Evolutionary conservation across 179 eudicot species (phyloP), one percentile per base, ranked within the genome.

Genomic region (Monotropa hypopitys): DNA sequence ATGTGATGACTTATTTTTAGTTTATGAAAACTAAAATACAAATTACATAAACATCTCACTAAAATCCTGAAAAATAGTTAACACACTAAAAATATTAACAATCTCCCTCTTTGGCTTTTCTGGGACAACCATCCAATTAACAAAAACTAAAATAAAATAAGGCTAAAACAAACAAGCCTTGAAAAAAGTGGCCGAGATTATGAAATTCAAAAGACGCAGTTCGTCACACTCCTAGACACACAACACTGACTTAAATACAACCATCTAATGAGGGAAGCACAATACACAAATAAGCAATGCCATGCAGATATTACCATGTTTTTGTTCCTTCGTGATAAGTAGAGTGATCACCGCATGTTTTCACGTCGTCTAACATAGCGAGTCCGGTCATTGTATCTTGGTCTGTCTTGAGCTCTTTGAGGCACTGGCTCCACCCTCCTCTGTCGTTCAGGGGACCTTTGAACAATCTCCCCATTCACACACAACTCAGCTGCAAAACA

Each of bases 371-470:
- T 92, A 23, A 82, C 89, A 70, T 90, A 94, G 21, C 98, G 88
- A 38, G 97, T 90, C 71, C 92, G 82, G 62, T 94, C 97, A 76
- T 92, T 92, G 85, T 90, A 92, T 83, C 98, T 88, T 30, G 97
- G 97, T 80, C 98, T 88, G 83, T 94, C 98, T 74, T 87, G 89
- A 47, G 86, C 90, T 83, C 97, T 89, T 76, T 88, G 90, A 35
- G 97, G 93, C 43, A 91, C 95, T 7, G 98, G 98, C 82, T 92
- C 93, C 68, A 94, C 97, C 84, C 98, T 92, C 88, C 90, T 89
- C 76, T 94, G 97, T 78, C 97, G 88, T 79, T 92, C 98, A 7
- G 97, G 98, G 42, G 97, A 73, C 81, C 98, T 89, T 80, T 94
- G 90, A 7, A 94, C 98, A 15, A 94, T 94, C 85, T 92, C 97